Evolutionary conservation across 78 protist genomes (phyloP), one percentile per base, ranked within the genome.

Genomic region (Bigelowiella natans): DNA sequence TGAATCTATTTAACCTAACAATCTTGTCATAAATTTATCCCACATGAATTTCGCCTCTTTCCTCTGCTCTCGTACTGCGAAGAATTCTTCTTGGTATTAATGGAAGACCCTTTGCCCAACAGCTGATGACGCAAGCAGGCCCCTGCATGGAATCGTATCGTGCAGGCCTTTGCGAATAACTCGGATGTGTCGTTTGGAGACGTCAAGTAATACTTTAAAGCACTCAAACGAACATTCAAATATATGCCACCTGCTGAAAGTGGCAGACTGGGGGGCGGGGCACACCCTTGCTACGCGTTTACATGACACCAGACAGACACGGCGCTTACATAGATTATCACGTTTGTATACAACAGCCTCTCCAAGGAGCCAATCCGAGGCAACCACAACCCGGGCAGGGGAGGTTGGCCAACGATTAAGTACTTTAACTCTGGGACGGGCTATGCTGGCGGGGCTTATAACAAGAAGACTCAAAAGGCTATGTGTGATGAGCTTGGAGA

Each of bases 91-190:
- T n/a, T n/a, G n/a, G n/a, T n/a, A n/a, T n/a, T n/a, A n/a, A n/a
- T n/a, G n/a, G n/a, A n/a, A n/a, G n/a, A n/a, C n/a, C n/a, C n/a
- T n/a, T n/a, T n/a, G n/a, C n/a, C n/a, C n/a, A n/a, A n/a, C n/a
- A 64, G 88, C 64, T 89, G 91, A 89, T 89, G 91, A 89, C 2
- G 0, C 34, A 89, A 89, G 86, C 91, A 89, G 88, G 73, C 91
- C 38, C 91, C 91, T 0, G 88, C 86, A 87, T 89, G 91, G 91
- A 89, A 89, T 38, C 0, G 29, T 0, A 2, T 38, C 38, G 39
- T 64, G 34, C 0, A 37, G 86, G 73, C 73, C 83, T 89, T 89
- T n/a, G 63, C 0, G 2, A 37, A 83, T 39, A 82, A 83, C 88
- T 0, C 88, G 28, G 31, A 82, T 1, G 91, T 89, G 51, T 86